Evolutionary conservation across 1,284 basidiomycete species (phyloP), one percentile per base, ranked within the genome.

Genomic region (Wallemia hederae): DNA sequence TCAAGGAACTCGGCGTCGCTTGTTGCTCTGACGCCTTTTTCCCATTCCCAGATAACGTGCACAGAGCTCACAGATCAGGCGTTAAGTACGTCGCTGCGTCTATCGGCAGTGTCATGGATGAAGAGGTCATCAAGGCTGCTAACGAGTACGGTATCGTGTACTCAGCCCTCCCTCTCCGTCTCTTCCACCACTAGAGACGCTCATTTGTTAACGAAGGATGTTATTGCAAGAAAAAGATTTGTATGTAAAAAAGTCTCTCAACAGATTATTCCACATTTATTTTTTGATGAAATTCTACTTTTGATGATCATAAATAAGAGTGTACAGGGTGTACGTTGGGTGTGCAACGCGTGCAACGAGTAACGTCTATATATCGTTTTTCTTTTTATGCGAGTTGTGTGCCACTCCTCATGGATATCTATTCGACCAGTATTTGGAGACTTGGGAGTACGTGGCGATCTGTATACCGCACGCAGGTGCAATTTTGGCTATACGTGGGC

Each of bases 41-140:
- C 86, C 92, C 92, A 39, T 98, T 98, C 81, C 81, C 90, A 7
- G 94, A 98, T 72, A 99, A 98, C 68, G 92, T 99, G 55, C 85
- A 96, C 71, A 77, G 92, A 61, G 88, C 87, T 59, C 78, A 80
- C 70, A 83, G 86, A 75, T 90, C 86, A 64, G 92, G 92, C 0
- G 89, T 88, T 59, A 80, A 75, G 68, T 97, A 92, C 72, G 78
- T 99, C 62, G 90, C 87, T 27, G 94, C 94, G 2, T 90, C 92
- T 0, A 83, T 84, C 61, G 92, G 92, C 60, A 91, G 86, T 66
- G 90, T 98, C 62, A 97, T 97, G 92, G 92, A 99, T 69, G 80
- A 73, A 59, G 89, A 90, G 70, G 91, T 91, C 69, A 81, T 96
- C 74, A 88, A 86, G 73, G 85, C 87, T 5, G 90, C 90, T 19